These are phyloP conservation scores for Microthlaspi erraticum DNA, from an alignment of 345 rosid genomes.

Conservation along the genomic window DNA sequence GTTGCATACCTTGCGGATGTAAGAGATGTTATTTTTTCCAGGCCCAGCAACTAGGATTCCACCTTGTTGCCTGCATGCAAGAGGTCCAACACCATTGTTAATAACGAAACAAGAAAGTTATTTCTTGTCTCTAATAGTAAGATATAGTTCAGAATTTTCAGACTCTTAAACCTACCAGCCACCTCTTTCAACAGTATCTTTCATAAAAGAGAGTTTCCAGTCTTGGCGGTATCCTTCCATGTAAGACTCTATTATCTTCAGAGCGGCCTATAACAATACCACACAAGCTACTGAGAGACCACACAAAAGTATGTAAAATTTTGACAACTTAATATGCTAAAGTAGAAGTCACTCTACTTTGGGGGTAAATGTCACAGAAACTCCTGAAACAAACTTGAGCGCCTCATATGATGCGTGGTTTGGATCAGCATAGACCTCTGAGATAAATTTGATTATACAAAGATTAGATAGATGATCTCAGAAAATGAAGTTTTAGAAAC, in stretches of 20 bases:
- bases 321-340: neutral
- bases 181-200: constrained; percentile 76
- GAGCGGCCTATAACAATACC: constrained; percentile 63
- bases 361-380: constrained; percentile 79
- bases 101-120: neutral
- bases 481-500: neutral
- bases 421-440: constrained; percentile 98
- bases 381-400: constrained; percentile 76
- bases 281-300: constrained; percentile 10
- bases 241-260: constrained; percentile 80
- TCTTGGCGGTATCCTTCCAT: constrained; percentile 97
- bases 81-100: constrained; percentile 18
- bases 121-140: neutral
- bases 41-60: constrained; percentile 94
- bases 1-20: constrained; percentile 73
- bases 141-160: neutral
- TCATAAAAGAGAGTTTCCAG: constrained; percentile 89
- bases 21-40: constrained; percentile 74
- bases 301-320: constrained; percentile 4
- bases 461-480: constrained; percentile 27
- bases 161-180: constrained; percentile 71
- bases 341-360: constrained; percentile 53
- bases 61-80: constrained; percentile 90
- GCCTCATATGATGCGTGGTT: constrained; percentile 79
- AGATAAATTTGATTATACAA: constrained; percentile 20